phyloP scores from a whole-genome alignment of 2,329 filamentous ascomycete genomes.

The Decorospora gaudefroyi region DNA sequence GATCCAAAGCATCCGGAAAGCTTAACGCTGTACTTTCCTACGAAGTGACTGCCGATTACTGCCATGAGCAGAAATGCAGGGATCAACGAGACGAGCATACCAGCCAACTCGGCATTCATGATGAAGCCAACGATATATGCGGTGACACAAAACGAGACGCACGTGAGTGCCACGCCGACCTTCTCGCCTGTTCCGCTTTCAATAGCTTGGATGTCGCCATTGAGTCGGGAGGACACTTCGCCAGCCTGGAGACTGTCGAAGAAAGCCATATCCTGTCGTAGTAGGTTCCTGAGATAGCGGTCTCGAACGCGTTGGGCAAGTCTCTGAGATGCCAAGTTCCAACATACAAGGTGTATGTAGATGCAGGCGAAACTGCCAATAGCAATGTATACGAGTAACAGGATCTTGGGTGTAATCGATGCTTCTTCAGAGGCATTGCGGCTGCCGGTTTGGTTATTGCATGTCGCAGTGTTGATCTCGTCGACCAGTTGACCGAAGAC shows the following conservation, averaged over 20 bases:
- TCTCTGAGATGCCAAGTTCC: slow-evolving; percentile 66
- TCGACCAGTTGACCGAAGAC: slow-evolving; percentile 68
- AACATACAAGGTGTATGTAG: slow-evolving; percentile 67
- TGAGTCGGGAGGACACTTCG: slow-evolving; percentile 66
- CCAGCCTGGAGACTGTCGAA: slow-evolving; percentile 67
- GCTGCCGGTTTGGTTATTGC: slow-evolving; percentile 41
- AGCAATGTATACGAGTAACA: slow-evolving; percentile 65
- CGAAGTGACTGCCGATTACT: slow-evolving; percentile 59
- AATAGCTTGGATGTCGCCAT: slow-evolving; percentile 68
- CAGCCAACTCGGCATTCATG: slow-evolving; percentile 65
- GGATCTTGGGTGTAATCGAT: slow-evolving; percentile 62
- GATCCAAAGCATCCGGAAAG: slow-evolving; percentile 60
- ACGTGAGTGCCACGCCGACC: slow-evolving; percentile 66
- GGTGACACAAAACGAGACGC: slow-evolving; percentile 67
- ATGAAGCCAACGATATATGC: slow-evolving; percentile 70
- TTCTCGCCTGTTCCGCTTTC: slow-evolving; percentile 72
- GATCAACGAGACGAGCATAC: slow-evolving; percentile 65
- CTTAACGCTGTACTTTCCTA: slow-evolving; percentile 56
- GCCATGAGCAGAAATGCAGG: slow-evolving; percentile 67
- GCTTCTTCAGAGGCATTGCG: slow-evolving; percentile 37
- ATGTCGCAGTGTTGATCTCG: slow-evolving; percentile 63
- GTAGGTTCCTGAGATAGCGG: slow-evolving; percentile 61
- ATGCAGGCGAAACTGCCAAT: slow-evolving; percentile 66
- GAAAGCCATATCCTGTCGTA: slow-evolving; percentile 65
- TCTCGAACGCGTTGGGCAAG: slow-evolving; percentile 66